These are phyloP conservation scores for Diaporthe sp. DNA, from an alignment of 2,329 filamentous ascomycete genomes.

Conservation along the genomic window DNA sequence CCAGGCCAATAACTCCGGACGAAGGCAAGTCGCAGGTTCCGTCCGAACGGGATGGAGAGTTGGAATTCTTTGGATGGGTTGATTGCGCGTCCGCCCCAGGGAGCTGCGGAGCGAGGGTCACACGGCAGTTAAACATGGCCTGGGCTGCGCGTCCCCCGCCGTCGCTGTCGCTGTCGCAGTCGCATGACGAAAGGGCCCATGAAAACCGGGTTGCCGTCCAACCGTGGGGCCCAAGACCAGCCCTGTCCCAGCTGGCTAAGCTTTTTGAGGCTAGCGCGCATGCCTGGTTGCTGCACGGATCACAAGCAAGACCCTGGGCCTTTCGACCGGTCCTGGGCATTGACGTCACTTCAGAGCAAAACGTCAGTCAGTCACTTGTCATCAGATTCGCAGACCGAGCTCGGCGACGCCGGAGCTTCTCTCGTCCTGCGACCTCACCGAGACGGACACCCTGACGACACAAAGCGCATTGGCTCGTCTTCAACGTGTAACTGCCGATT, in stretches of 20 bases:
- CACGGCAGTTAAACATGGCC: slow-evolving; percentile 21
- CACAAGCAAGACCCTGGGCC: slow-evolving; percentile 2
- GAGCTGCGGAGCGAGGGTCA: slow-evolving; percentile 20
- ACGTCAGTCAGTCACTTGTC: slow-evolving; percentile 22
- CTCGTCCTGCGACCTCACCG: not conserved
- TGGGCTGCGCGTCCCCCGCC: slow-evolving; percentile 1
- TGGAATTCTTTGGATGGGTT: slow-evolving; percentile 7
- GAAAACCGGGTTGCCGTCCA: slow-evolving; percentile 16
- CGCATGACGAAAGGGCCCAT: slow-evolving; percentile 26
- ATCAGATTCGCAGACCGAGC: not conserved
- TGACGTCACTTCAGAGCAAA: slow-evolving; percentile 19
- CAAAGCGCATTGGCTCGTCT: not conserved
- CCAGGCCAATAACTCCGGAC: not conserved
- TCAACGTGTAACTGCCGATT: not conserved
- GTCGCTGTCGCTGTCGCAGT: not conserved
- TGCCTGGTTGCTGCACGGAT: not conserved
- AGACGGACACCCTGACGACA: not conserved
- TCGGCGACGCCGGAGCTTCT: not conserved
- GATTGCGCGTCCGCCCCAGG: slow-evolving; percentile 16
- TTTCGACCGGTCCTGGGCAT: not conserved
- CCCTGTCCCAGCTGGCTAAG: not conserved
- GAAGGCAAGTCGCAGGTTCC: slow-evolving; percentile 11
- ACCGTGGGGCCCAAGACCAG: slow-evolving; percentile 16
- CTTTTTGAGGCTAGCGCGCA: not conserved
- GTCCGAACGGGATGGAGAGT: not conserved